phyloP scores from a whole-genome alignment of 2,329 filamentous ascomycete species.

The Orbilia brochopaga region DNA sequence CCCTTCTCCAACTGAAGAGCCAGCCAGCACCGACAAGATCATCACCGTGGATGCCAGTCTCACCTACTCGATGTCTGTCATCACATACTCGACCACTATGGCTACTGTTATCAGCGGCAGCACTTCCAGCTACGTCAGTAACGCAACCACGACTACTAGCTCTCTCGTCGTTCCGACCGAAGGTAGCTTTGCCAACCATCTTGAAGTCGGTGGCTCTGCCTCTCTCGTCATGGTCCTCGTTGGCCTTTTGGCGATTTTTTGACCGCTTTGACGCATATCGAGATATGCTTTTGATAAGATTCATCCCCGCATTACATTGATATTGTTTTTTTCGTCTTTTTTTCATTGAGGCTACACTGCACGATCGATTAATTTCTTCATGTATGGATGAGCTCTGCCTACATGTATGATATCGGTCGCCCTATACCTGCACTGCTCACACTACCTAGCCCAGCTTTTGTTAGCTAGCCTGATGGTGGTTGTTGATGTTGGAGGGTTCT shows the following conservation, averaged over 20 bases:
- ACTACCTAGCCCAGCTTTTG: too few relatives aligned
- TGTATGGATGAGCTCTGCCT: constrained; percentile 26
- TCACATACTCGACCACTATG: constrained; percentile 23
- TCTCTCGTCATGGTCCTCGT: constrained; percentile 22
- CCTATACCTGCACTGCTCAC: too few relatives aligned
- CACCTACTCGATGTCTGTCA: constrained; percentile 23
- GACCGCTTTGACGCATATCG: constrained; percentile 9
- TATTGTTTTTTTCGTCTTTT: constrained; percentile 4
- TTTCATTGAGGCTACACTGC: neutral
- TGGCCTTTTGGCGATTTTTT: constrained; percentile 22
- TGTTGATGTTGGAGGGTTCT: neutral
- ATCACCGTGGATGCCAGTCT: constrained; percentile 35
- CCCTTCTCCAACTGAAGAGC: constrained; percentile 14
- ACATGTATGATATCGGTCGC: constrained; percentile 17
- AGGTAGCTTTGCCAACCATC: constrained; percentile 10
- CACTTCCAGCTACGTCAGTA: constrained; percentile 12
- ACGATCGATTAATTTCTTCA: constrained; percentile 5
- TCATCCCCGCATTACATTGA: constrained; percentile 8
- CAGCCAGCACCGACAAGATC: constrained; percentile 14
- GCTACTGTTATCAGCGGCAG: constrained; percentile 30
- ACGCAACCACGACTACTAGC: constrained; percentile 36
- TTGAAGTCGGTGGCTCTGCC: constrained; percentile 5
- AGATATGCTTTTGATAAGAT: constrained; percentile 10
- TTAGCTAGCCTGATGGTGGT: neutral
- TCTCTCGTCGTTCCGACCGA: constrained; percentile 25